phyloP scores from a whole-genome alignment of 179 eudicot genomes.

The Silene vulgaris region DNA sequence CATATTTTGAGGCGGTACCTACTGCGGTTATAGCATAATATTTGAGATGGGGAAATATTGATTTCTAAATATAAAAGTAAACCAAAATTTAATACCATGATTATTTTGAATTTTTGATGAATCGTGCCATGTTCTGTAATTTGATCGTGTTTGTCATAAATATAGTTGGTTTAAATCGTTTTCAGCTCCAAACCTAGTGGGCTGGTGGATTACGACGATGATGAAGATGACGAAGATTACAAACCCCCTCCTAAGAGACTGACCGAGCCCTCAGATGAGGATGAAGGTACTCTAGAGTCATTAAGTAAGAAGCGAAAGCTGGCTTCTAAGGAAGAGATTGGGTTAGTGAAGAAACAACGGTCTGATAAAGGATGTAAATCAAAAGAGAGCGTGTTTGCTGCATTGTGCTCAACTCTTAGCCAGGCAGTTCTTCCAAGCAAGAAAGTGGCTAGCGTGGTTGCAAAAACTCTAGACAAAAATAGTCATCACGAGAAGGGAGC shows the following conservation, averaged over 20 bases:
- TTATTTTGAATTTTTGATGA: too few relatives aligned
- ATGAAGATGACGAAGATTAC: conserved; percentile 89
- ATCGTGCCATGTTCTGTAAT: not conserved
- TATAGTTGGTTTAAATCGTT: conserved; percentile 10
- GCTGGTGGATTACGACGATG: conserved; percentile 89
- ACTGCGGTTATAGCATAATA: too few relatives aligned
- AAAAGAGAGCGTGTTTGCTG: conserved; percentile 64
- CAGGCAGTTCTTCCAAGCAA: conserved; percentile 60
- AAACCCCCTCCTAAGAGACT: conserved; percentile 75
- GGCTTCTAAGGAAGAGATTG: conserved; percentile 51
- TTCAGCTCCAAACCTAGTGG: conserved; percentile 61
- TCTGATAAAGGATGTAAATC: conserved; percentile 44
- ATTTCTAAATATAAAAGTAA: too few relatives aligned
- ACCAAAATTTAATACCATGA: not conserved
- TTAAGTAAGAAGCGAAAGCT: conserved; percentile 57
- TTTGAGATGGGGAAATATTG: not conserved
- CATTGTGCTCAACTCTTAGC: conserved; percentile 65
- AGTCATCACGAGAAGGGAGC: conserved; percentile 35
- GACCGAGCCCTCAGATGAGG: conserved; percentile 48
- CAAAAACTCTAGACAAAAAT: conserved; percentile 30
- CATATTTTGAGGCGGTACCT: not conserved
- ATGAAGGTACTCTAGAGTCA: conserved; percentile 51
- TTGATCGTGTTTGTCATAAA: not conserved
- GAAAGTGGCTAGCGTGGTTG: conserved; percentile 35
- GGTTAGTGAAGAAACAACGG: conserved; percentile 52